Evolutionary conservation across 179 eudicot genomes (phyloP), one percentile per base, ranked within the genome.

Genomic region (Silene coronaria): DNA sequence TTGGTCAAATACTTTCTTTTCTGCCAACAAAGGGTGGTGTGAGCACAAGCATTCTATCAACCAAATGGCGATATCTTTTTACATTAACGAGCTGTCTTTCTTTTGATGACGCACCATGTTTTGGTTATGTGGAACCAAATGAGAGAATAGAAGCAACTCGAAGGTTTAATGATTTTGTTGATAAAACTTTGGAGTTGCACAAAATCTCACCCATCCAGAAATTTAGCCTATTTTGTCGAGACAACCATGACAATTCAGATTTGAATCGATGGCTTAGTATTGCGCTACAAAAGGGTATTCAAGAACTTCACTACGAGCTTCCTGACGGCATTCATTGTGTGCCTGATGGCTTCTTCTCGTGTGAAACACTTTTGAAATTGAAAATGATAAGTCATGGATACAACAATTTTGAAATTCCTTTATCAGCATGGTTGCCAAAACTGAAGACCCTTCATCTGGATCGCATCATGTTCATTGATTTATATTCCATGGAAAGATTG

Each of bases 1-100:
- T n/a, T n/a, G n/a, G n/a, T n/a, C n/a, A n/a, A n/a, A n/a, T 80
- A 19, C 83, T 80, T 28, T 76, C 83, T 9, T 51, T 57, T 42
- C 68, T 76, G 46, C 80, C 83, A 76, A 80, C 80, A 8, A 67
- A 38, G 55, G 19, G 30, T 67, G 83, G 71, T 9, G 46, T 38
- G 46, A 38, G 46, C 46, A 10, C 46, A 8, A 38, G 46, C 10
- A 38, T 38, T 38, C 46, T 38, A 38, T 38, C 46, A 38, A 38
- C 46, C 46, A 38, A 13, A 38, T 38, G 46, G 46, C 9, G 46
- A 38, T 38, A 38, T 13, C 46, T 38, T 38, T 38, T 38, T 38
- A 38, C 46, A 38, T 38, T 38, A 13, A 38, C 46, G 46, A 38
- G 2, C 0, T 38, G 46, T 38, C 46, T 38, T 1, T 38, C 46